phyloP scores from a whole-genome alignment of 805 yeast genomes.

The Hermanozyma aechmeae region DNA sequence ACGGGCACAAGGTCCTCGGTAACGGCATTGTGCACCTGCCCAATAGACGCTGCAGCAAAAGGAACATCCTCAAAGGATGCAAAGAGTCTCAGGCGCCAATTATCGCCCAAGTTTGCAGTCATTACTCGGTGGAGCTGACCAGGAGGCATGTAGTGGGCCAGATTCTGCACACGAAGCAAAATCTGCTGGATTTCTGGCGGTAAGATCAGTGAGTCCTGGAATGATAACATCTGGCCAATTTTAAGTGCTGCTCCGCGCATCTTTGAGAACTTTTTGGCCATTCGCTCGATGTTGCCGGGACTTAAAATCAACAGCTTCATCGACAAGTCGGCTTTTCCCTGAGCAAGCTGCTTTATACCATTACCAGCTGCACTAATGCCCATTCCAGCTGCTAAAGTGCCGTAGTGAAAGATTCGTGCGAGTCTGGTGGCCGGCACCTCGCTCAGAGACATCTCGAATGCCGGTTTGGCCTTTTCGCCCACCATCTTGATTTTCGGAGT shows the following conservation, averaged over 20 bases:
- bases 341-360: slow-evolving; percentile 58
- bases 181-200: slow-evolving; percentile 82
- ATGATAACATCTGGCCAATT: slow-evolving; percentile 93
- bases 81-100: slow-evolving; percentile 67
- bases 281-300: slow-evolving; percentile 75
- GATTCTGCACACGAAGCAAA: slow-evolving; percentile 77
- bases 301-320: slow-evolving; percentile 58
- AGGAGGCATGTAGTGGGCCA: slow-evolving; percentile 95
- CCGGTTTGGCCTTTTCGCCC: slow-evolving; percentile 13
- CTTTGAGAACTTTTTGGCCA: slow-evolving; percentile 78
- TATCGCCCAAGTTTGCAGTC: slow-evolving; percentile 60
- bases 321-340: slow-evolving; percentile 38
- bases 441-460: slow-evolving; percentile 45
- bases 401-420: slow-evolving; percentile 89
- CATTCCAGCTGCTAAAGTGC: slow-evolving; percentile 83
- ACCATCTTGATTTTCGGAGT: slow-evolving; percentile 8
- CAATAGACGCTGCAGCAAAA: slow-evolving; percentile 95
- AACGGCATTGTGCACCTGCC: slow-evolving; percentile 87
- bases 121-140: slow-evolving; percentile 76
- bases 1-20: slow-evolving; percentile 60
- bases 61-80: slow-evolving; percentile 78
- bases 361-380: slow-evolving; percentile 78
- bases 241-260: slow-evolving; percentile 99
- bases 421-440: slow-evolving; percentile 81
- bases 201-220: slow-evolving; percentile 79